Base-by-base conservation (phyloP, 1,139 yeast genomes). In the Candida sp. region DNA sequence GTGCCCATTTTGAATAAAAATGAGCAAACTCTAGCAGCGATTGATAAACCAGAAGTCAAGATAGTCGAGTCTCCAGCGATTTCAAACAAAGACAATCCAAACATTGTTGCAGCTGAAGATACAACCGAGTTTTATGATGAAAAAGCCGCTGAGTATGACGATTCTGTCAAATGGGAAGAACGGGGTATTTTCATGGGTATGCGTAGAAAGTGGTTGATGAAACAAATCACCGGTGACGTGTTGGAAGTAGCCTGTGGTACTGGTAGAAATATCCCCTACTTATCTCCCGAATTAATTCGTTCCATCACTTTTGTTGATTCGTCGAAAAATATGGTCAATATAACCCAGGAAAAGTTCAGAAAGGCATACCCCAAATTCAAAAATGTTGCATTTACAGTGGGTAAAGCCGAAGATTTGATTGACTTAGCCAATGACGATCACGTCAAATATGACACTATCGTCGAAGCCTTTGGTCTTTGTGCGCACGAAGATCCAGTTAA, bases 171-270 rank as follows among this genome's bases (percentile, higher is more conserved):
- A 55, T 79, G 88, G 75, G 99, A 93, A 70, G 99, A 93, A 60
- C 68, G 83, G 43, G 79, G 88, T 42, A 82, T 95, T 48, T 76
- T 87, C 39, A 81, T 93, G 78, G 95, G 96, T 36, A 75, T 79
- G 52, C 81, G 90, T 66, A 79, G 99, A 55, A 81, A 82, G 54
- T 86, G 95, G 87, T 68, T 89, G 40, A 86, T 87, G 89, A 77
- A 75, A 40, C 86, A 88, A 49, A 77, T 87, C 41, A 66, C 71
- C 47, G 98, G 98, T 25, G 97, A 90, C 59, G 97, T 90, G 1
- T 69, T 93, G 47, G 99, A 95, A 64, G 93, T 91, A 15, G 86
- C 97, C 0, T 88, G 96, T 59, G 99, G 99, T 44, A 93, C 99
- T 0, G 99, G 99, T 4, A 77, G 99, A 61, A 93, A 93, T 58